phyloP scores from a whole-genome alignment of 352 stramenopile species.

The Globisporangium canariense region DNA sequence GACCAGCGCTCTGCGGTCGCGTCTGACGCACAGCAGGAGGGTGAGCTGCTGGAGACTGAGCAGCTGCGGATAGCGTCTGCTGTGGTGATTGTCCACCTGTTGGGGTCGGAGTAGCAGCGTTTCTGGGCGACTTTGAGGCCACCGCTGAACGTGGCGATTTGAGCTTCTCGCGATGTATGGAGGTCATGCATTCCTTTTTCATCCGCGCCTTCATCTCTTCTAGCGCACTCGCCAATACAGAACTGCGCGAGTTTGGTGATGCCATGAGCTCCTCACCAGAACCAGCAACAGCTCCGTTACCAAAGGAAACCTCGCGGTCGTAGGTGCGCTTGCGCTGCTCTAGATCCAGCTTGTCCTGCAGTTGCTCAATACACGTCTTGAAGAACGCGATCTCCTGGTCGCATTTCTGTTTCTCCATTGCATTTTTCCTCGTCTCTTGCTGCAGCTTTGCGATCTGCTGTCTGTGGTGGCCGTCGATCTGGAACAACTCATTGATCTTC shows the following conservation, averaged over 20 bases:
- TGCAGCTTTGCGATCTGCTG: conserved; percentile 35
- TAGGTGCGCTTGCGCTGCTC: conserved; percentile 59
- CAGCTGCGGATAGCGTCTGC: not conserved
- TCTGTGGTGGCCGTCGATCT: conserved; percentile 28
- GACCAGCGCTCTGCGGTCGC: conserved; percentile 18
- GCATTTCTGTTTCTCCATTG: conserved; percentile 42
- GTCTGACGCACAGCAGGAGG: not conserved
- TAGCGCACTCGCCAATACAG: conserved; percentile 28
- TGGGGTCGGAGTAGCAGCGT: not conserved
- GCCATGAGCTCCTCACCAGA: conserved; percentile 7
- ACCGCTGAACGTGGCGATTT: conserved; percentile 15
- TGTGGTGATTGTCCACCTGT: not conserved
- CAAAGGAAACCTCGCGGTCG: conserved; percentile 28
- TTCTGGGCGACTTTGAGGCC: conserved; percentile 12
- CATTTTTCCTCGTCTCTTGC: conserved; percentile 32
- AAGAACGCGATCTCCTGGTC: conserved; percentile 48
- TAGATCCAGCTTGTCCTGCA: conserved; percentile 39
- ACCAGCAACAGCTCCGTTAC: not conserved
- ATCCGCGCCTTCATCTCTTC: conserved; percentile 37
- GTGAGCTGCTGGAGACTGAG: not conserved
- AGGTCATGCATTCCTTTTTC: conserved; percentile 27
- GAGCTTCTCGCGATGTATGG: conserved; percentile 32
- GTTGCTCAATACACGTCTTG: conserved; percentile 27
- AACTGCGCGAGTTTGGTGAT: conserved; percentile 22
- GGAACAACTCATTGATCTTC: conserved; percentile 25